Conservation (phyloP, 2,329 filamentous ascomycete genomes). For the Fusarium bulbicola region DNA sequence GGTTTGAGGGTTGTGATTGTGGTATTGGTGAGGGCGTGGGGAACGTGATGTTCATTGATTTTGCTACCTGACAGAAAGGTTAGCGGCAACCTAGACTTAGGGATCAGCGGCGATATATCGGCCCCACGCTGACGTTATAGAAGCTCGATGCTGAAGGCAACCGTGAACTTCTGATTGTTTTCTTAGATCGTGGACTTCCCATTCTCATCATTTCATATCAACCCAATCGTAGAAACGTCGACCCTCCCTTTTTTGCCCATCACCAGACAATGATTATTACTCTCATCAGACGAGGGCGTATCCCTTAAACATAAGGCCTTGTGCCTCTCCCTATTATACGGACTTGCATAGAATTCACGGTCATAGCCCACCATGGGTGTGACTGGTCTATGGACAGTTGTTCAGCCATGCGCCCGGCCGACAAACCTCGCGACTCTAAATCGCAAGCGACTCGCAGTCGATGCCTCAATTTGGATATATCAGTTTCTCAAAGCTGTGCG, state of each 20-base stretch:
- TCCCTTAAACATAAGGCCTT: conserved; percentile 26
- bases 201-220: background rate
- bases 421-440: conserved; percentile 97
- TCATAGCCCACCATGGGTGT: conserved; percentile 79
- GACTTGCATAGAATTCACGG: conserved; percentile 13
- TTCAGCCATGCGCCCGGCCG: conserved; percentile 93
- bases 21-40: background rate
- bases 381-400: conserved; percentile 94
- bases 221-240: background rate
- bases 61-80: background rate
- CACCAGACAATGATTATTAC: conserved; percentile 21
- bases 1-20: background rate
- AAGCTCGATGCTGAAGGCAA: background rate
- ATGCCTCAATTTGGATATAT: conserved; percentile 99
- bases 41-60: conserved; percentile 15
- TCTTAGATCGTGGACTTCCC: background rate
- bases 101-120: conserved; percentile 10
- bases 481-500: conserved; percentile 99
- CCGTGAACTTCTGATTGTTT: background rate
- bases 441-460: conserved; percentile 93
- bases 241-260: background rate
- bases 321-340: conserved; percentile 1
- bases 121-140: conserved; percentile 41
- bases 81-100: conserved; percentile 7
- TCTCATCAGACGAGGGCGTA: conserved; percentile 26